A percentile compares a stretch with the other conserved stretches of the same genome.
Evolutionary conservation across 1,284 basidiomycete genomes (phyloP).

Genomic region (Ganoderma sp.): DNA sequence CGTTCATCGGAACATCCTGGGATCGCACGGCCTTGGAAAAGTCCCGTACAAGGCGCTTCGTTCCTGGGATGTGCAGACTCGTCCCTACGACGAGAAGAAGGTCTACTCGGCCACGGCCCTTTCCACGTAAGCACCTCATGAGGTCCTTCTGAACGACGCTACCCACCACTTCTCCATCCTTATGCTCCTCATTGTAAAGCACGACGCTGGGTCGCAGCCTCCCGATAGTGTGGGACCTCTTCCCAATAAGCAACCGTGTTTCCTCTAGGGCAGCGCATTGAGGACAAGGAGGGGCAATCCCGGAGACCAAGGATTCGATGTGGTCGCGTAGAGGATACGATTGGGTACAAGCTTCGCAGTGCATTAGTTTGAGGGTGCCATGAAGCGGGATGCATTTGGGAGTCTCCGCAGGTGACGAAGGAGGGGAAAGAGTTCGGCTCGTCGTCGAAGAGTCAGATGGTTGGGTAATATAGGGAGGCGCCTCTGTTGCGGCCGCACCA

Average conservation of each 20-base stretch:
- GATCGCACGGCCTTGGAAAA: too few relatives aligned
- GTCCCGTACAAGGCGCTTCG: too few relatives aligned
- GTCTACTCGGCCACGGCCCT: too few relatives aligned
- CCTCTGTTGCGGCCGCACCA: slow-evolving; percentile 1
- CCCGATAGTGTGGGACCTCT: slow-evolving; percentile 85
- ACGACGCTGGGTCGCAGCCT: slow-evolving; percentile 87
- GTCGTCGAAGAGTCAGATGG: slow-evolving; percentile 24
- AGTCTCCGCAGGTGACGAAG: slow-evolving; percentile 49
- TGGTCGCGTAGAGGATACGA: slow-evolving; percentile 69
- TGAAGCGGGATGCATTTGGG: slow-evolving; percentile 91
- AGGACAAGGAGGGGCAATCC: slow-evolving; percentile 79
- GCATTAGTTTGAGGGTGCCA: slow-evolving; percentile 80
- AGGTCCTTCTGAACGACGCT: slow-evolving; percentile 55
- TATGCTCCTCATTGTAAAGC: slow-evolving; percentile 89
- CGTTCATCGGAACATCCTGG: too few relatives aligned
- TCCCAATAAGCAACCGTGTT: slow-evolving; percentile 75
- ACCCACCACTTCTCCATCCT: slow-evolving; percentile 87
- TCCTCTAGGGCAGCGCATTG: slow-evolving; percentile 77
- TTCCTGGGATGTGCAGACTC: too few relatives aligned
- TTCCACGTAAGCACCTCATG: too few relatives aligned
- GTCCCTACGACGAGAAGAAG: too few relatives aligned
- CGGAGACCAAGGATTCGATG: slow-evolving; percentile 59
- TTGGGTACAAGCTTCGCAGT: slow-evolving; percentile 83
- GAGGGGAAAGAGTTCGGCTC: slow-evolving; percentile 42
- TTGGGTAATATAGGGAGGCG: not conserved